A percentile compares a stretch with the other conserved stretches of the same genome.
Conservation (phyloP, 306 rosid genomes). For the Inga leiocalycina region DNA sequence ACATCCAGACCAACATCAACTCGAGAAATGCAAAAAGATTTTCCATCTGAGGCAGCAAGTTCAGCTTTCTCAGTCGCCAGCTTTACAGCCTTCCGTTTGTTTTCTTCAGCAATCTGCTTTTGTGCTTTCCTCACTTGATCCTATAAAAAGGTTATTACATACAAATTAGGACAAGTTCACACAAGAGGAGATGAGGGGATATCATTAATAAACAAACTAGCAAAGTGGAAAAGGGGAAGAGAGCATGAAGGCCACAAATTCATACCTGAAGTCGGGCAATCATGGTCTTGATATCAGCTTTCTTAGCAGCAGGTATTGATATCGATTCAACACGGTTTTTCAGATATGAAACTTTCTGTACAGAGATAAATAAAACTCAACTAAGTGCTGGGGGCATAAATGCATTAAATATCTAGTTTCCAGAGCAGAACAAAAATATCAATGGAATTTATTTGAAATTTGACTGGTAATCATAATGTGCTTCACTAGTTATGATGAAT, state of each 20-base stretch:
- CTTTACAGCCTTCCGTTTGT: conserved; percentile 73
- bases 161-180: neutral
- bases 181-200: conserved; percentile 4
- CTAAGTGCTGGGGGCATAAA: conserved; percentile 6
- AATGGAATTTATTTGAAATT: conserved; percentile 2
- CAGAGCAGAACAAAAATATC: neutral
- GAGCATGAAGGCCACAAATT: conserved; percentile 12
- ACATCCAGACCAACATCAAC: conserved; percentile 90
- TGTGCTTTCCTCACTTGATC: conserved; percentile 82
- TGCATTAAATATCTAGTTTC: neutral
- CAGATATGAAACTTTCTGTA: conserved; percentile 78
- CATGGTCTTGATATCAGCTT: conserved; percentile 78
- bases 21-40: conserved; percentile 69
- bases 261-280: conserved; percentile 73
- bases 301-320: conserved; percentile 86
- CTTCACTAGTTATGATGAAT: conserved; percentile 4
- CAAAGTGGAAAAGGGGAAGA: neutral
- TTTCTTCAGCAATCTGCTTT: conserved; percentile 85
- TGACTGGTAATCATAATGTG: neutral
- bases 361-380: conserved; percentile 5
- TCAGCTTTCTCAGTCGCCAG: conserved; percentile 73
- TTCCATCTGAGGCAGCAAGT: conserved; percentile 67
- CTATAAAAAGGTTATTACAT: conserved; percentile 40
- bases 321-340: conserved; percentile 78
- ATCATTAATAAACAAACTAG: conserved; percentile 8